Conservation (phyloP, 176 grass and related monocot species). For the Lolium multiflorum region DNA sequence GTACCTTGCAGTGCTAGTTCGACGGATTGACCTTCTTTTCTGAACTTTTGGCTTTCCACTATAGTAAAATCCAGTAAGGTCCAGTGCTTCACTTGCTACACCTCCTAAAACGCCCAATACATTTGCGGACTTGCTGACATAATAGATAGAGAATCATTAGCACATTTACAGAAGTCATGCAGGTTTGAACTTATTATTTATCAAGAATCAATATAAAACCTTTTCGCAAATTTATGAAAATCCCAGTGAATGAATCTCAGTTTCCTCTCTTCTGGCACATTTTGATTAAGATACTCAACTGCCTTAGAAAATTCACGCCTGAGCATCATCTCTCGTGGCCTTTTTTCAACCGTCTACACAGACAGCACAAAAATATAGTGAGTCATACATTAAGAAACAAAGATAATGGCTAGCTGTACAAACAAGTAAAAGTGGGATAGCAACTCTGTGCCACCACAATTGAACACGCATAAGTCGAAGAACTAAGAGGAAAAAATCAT, state of each 20-base stretch:
- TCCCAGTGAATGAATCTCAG: conserved; percentile 98
- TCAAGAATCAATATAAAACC: conserved; percentile 54
- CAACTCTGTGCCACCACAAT: neutral
- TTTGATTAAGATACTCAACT: conserved; percentile 96
- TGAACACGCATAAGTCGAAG: conserved; percentile 2
- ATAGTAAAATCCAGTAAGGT: conserved; percentile 96
- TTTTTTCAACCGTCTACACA: conserved; percentile 97
- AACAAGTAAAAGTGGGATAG: conserved; percentile 33
- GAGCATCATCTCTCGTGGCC: conserved; percentile 99
- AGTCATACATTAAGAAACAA: conserved; percentile 24
- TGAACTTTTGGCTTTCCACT: conserved; percentile 76
- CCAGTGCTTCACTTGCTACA: conserved; percentile 82
- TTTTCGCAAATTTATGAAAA: conserved; percentile 99
- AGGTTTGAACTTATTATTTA: conserved; percentile 32
- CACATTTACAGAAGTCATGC: conserved; percentile 26
- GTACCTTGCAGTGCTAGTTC: conserved; percentile 85
- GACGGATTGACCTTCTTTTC: conserved; percentile 63
- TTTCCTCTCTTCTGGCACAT: conserved; percentile 85
- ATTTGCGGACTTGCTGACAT: conserved; percentile 92
- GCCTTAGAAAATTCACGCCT: conserved; percentile 90
- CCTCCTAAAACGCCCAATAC: conserved; percentile 94
- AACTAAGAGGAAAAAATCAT: conserved; percentile 29
- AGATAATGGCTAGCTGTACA: neutral
- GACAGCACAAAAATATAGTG: conserved; percentile 26
- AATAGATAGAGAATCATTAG: conserved; percentile 45